A percentile compares a stretch with the other conserved stretches of the same genome.
Evolutionary conservation across 768 basidiomycete genomes (phyloP).

Genomic region (Coprinopsis strossmayeri): DNA sequence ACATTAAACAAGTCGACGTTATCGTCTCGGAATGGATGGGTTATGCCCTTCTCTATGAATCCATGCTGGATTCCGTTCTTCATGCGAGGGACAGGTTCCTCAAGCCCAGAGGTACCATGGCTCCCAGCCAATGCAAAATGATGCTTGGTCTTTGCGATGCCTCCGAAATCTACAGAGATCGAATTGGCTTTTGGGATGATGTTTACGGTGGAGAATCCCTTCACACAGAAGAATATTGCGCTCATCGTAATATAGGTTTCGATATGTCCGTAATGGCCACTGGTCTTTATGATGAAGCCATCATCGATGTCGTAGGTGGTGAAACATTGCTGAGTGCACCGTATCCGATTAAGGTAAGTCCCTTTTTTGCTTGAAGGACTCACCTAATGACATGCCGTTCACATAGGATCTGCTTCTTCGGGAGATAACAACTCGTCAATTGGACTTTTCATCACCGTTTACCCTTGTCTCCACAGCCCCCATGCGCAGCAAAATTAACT

Average conservation of each 20-base stretch:
- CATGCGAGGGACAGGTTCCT: slow-evolving; percentile 85
- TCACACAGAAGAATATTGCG: not conserved
- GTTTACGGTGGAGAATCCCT: slow-evolving; percentile 62
- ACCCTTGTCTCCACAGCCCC: slow-evolving; percentile 57
- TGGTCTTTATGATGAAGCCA: slow-evolving; percentile 71
- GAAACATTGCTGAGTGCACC: slow-evolving; percentile 61
- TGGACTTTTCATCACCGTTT: slow-evolving; percentile 79
- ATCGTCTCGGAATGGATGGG: slow-evolving; percentile 99
- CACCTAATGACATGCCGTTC: no score
- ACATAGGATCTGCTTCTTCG: slow-evolving; percentile 69
- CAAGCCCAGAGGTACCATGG: slow-evolving; percentile 73
- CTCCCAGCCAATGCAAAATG: slow-evolving; percentile 84
- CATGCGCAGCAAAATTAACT: slow-evolving; percentile 59
- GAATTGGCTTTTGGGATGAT: slow-evolving; percentile 84
- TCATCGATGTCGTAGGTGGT: slow-evolving; percentile 72
- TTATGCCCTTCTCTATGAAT: slow-evolving; percentile 87
- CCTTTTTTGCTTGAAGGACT: not conserved
- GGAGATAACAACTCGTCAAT: slow-evolving; percentile 57
- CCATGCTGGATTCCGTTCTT: slow-evolving; percentile 95
- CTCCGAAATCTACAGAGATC: slow-evolving; percentile 68
- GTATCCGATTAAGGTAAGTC: slow-evolving; percentile 57
- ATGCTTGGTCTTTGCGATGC: slow-evolving; percentile 80
- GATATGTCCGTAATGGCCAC: slow-evolving; percentile 80
- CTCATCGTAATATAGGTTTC: slow-evolving; percentile 55
- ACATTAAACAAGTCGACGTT: slow-evolving; percentile 75